Conservation (phyloP, 148 eudicot species). For the Chenopodium formosanum region DNA sequence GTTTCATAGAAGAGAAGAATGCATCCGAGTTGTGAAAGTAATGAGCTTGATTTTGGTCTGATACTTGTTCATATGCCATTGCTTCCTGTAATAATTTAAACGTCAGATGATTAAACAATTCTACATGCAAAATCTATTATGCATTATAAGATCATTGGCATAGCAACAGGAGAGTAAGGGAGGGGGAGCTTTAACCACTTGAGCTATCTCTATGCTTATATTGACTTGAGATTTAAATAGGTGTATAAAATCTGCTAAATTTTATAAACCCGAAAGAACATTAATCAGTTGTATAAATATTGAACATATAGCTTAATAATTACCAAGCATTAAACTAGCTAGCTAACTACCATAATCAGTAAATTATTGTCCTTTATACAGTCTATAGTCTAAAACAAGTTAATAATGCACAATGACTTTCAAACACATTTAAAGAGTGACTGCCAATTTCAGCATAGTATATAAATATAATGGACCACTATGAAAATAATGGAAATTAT, state of each 20-base stretch:
- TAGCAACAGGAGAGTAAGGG: no score
- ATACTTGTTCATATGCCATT: background rate
- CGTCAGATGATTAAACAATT: background rate
- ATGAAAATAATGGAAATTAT: slow-evolving; percentile 30
- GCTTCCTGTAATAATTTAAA: slow-evolving; percentile 6
- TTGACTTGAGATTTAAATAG: no score
- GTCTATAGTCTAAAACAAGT: background rate
- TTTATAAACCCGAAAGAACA: no score
- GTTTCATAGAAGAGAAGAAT: background rate
- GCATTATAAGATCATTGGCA: background rate
- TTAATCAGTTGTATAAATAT: no score
- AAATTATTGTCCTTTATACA: background rate
- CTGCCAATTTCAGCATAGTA: background rate
- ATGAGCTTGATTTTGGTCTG: background rate
- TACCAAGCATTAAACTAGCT: background rate
- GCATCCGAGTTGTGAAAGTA: background rate
- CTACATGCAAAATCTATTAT: background rate
- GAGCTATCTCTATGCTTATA: no score
- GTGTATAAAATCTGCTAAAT: no score
- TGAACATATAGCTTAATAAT: background rate
- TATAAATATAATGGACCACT: slow-evolving; percentile 28
- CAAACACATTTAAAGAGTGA: slow-evolving; percentile 12
- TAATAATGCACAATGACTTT: slow-evolving; percentile 2
- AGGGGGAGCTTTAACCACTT: no score
- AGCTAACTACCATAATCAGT: background rate